phyloP scores from a whole-genome alignment of 306 rosid species.

The Begonia masoniana region DNA sequence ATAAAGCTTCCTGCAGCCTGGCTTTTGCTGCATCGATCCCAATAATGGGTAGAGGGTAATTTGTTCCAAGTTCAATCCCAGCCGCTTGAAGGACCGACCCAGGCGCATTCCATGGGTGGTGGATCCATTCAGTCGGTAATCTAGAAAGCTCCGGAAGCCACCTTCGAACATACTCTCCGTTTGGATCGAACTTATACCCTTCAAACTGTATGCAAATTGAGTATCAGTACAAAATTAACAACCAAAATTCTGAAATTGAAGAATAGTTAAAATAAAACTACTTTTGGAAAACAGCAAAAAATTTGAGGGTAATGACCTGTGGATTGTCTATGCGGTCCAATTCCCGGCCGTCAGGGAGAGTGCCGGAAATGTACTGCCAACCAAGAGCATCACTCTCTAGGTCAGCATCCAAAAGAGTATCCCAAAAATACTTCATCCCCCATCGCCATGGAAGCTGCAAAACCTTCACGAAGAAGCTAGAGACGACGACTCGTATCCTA shows the following conservation, averaged over 20 bases:
- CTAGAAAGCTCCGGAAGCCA: slow-evolving; percentile 95
- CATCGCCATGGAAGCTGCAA: slow-evolving; percentile 98
- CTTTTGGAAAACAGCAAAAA: too few relatives aligned
- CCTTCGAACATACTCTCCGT: slow-evolving; percentile 82
- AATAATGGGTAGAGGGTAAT: slow-evolving; percentile 81
- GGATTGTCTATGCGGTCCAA: slow-evolving; percentile 95
- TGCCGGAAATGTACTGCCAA: slow-evolving; percentile 92
- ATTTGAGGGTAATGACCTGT: slow-evolving; percentile 34
- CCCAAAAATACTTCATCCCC: slow-evolving; percentile 99
- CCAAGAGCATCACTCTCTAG: slow-evolving; percentile 96
- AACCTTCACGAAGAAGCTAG: slow-evolving; percentile 92
- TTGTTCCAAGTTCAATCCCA: slow-evolving; percentile 80
- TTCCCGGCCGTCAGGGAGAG: slow-evolving; percentile 82
- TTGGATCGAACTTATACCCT: slow-evolving; percentile 75
- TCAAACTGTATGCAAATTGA: slow-evolving; percentile 44
- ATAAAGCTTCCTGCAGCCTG: slow-evolving; percentile 56
- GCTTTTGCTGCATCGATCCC: slow-evolving; percentile 60
- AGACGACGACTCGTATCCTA: slow-evolving; percentile 84
- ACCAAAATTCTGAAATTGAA: too few relatives aligned
- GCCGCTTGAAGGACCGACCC: slow-evolving; percentile 78
- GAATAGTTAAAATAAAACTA: too few relatives aligned
- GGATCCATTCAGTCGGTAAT: slow-evolving; percentile 89
- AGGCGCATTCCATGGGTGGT: slow-evolving; percentile 94
- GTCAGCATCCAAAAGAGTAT: slow-evolving; percentile 92
- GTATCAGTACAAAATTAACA: slow-evolving; percentile 2